These are phyloP conservation scores for Pulveroboletus sp. DNA, from an alignment of 768 basidiomycete species.

Conservation along the genomic window DNA sequence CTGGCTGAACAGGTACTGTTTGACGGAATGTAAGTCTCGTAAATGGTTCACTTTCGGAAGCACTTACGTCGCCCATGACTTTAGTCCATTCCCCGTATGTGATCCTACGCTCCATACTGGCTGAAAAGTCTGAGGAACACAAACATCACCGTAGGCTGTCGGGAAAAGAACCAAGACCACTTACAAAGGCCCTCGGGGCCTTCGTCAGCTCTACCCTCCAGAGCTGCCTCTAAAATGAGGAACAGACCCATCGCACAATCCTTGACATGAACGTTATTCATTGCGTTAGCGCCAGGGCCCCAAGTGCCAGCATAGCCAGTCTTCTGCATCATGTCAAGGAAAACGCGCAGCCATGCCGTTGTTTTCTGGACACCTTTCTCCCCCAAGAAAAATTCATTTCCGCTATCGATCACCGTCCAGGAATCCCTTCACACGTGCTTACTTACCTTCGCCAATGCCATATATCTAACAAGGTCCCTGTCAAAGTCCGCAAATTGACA, in stretches of 20 bases:
- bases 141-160: not conserved
- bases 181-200: slow-evolving; percentile 33
- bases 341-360: slow-evolving; percentile 35
- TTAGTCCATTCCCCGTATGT: slow-evolving; percentile 29
- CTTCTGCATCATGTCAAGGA: slow-evolving; percentile 30
- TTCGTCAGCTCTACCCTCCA: slow-evolving; percentile 39
- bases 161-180: not conserved
- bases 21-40: not conserved
- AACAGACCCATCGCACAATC: slow-evolving; percentile 34
- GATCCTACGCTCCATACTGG: slow-evolving; percentile 27
- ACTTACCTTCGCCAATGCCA: slow-evolving; percentile 37
- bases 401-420: not conserved
- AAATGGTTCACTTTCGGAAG: not conserved
- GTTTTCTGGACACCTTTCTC: slow-evolving; percentile 33
- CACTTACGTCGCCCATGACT: slow-evolving; percentile 36
- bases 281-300: slow-evolving; percentile 37
- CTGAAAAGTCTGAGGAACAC: slow-evolving; percentile 31
- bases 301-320: slow-evolving; percentile 38
- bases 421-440: not conserved
- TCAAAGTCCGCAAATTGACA: not conserved
- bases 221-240: slow-evolving; percentile 35
- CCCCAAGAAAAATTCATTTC: not conserved
- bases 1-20: slow-evolving; percentile 31
- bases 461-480: slow-evolving; percentile 33
- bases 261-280: slow-evolving; percentile 38